These are phyloP conservation scores for Iris macrosiphon DNA, from an alignment of 106 monocot species.

Conservation along the genomic window DNA sequence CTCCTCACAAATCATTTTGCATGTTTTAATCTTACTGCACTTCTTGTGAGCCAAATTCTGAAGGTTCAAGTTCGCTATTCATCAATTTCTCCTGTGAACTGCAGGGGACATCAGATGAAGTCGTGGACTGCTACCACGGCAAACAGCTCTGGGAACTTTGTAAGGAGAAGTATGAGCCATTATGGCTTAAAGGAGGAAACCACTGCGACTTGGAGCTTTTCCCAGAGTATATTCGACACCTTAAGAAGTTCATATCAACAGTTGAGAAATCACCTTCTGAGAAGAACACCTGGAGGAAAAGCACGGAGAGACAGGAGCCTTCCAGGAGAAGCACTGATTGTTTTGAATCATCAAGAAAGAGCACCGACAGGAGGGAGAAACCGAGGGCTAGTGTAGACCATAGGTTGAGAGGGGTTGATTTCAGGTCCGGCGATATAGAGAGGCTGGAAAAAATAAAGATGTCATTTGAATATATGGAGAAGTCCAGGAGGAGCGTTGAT, in stretches of 20 bases:
- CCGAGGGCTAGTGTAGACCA: slow-evolving; percentile 27
- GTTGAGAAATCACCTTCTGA: slow-evolving; percentile 15
- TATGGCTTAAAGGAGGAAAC: slow-evolving; percentile 29
- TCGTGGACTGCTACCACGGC: slow-evolving; percentile 24
- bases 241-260: slow-evolving; percentile 25
- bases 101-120: slow-evolving; percentile 25
- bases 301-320: slow-evolving; percentile 26
- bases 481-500: slow-evolving; percentile 54
- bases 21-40: too few species aligned
- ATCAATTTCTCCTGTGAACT: too few species aligned
- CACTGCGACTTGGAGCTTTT: slow-evolving; percentile 26
- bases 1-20: too few species aligned
- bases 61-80: too few species aligned
- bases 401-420: slow-evolving; percentile 18
- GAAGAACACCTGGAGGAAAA: slow-evolving; percentile 21
- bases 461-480: slow-evolving; percentile 41
- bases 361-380: slow-evolving; percentile 37
- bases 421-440: slow-evolving; percentile 18
- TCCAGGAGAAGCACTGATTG: slow-evolving; percentile 47
- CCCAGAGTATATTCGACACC: slow-evolving; percentile 18
- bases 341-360: slow-evolving; percentile 35
- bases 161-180: slow-evolving; percentile 23
- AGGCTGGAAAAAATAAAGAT: slow-evolving; percentile 39
- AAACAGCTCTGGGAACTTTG: slow-evolving; percentile 27
- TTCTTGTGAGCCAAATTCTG: too few species aligned